These are phyloP conservation scores for Rhizophagus prolifer DNA, from an alignment of 192 early-diverging fungal genomes.

Conservation along the genomic window DNA sequence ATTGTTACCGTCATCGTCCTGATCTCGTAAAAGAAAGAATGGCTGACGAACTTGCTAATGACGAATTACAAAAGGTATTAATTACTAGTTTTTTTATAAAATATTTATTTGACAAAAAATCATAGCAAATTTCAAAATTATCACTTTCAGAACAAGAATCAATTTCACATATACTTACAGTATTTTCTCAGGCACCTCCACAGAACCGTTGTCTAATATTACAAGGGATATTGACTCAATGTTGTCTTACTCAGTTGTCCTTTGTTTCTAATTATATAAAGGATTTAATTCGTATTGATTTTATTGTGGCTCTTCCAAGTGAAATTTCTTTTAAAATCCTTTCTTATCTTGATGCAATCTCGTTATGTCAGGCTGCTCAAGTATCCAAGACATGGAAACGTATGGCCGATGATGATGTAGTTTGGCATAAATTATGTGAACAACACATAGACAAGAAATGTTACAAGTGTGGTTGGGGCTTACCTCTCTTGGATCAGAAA, in stretches of 20 bases:
- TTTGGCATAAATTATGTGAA: constrained; percentile 97
- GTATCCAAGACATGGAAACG: constrained; percentile 79
- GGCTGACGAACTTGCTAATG: constrained; percentile 47
- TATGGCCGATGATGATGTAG: constrained; percentile 85
- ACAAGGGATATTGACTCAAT: constrained; percentile 75
- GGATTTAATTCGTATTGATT: constrained; percentile 79
- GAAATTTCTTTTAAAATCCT: constrained; percentile 86
- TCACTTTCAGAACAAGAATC: constrained; percentile 55
- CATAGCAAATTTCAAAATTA: constrained; percentile 58
- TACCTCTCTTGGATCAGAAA: constrained; percentile 79
- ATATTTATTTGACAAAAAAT: neutral
- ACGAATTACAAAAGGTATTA: constrained; percentile 52
- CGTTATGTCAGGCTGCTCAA: constrained; percentile 89
- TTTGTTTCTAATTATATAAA: constrained; percentile 71
- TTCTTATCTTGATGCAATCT: constrained; percentile 87
- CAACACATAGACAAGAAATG: constrained; percentile 98
- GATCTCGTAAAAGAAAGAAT: constrained; percentile 51
- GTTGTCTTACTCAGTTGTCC: constrained; percentile 86
- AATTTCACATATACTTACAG: constrained; percentile 69
- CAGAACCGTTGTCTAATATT: constrained; percentile 67
- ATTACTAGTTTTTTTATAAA: neutral
- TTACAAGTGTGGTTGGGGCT: constrained; percentile 94
- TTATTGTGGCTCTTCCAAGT: constrained; percentile 68
- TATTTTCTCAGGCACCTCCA: constrained; percentile 67
- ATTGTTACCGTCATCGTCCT: constrained; percentile 61